Conservation (phyloP, 1,139 yeast species). For the Debaryomycetaceae sp. region DNA sequence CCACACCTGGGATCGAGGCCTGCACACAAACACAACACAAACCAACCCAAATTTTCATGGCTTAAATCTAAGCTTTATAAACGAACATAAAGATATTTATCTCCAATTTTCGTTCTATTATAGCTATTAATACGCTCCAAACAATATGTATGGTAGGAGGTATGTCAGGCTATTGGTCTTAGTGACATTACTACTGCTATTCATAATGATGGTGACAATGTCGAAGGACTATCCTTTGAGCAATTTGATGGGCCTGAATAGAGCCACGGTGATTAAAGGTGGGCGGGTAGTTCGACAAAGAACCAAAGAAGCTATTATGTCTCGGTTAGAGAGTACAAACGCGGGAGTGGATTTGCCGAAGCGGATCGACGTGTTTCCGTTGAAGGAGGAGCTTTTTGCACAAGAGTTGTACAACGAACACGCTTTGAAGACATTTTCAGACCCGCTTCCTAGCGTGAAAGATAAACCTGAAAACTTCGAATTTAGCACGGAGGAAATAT, state of each 20-base stretch:
- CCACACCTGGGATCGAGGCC: too few species aligned
- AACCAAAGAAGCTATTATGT: neutral
- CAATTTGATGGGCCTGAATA: neutral
- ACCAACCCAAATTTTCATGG: too few species aligned
- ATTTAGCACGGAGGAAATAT: conserved; percentile 1
- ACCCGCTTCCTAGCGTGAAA: conserved; percentile 12
- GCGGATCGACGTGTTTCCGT: conserved; percentile 8
- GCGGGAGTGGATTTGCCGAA: neutral
- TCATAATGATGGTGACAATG: conserved; percentile 7
- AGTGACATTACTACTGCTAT: conserved; percentile 8
- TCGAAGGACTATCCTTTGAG: conserved; percentile 2
- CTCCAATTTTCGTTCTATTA: too few species aligned
- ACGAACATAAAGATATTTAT: too few species aligned
- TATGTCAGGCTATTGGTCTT: conserved; percentile 9
- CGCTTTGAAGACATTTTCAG: conserved; percentile 16
- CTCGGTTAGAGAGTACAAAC: neutral
- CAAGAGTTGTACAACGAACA: conserved; percentile 1
- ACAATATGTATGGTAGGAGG: conserved; percentile 11
- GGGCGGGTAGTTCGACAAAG: neutral
- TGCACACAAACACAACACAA: too few species aligned
- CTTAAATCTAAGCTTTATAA: too few species aligned
- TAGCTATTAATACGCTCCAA: too few species aligned
- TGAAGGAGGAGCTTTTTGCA: conserved; percentile 6
- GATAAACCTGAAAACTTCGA: conserved; percentile 10
- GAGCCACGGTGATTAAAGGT: neutral